phyloP scores from a whole-genome alignment of 2,329 filamentous ascomycete genomes.

The Nothomitra cinnamomea region DNA sequence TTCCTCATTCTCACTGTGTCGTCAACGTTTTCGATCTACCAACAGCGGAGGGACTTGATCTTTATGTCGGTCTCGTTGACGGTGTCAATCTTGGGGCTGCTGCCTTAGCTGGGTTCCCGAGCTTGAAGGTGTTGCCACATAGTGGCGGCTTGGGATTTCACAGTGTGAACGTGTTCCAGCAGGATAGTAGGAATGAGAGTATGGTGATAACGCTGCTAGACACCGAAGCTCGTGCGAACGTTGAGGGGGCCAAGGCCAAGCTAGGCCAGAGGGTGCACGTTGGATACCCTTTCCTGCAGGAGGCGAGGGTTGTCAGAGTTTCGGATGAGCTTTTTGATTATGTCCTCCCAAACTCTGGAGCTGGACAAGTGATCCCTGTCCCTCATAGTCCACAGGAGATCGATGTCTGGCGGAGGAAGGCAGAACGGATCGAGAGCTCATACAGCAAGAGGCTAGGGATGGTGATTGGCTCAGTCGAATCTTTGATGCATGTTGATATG shows the following conservation, averaged over 20 bases:
- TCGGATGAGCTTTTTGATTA: constrained; percentile 93
- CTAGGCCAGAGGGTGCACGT: constrained; percentile 78
- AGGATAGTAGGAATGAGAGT: constrained; percentile 91
- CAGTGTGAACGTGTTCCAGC: constrained; percentile 85
- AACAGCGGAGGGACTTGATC: constrained; percentile 74
- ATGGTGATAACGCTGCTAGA: constrained; percentile 77
- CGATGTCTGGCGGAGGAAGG: constrained; percentile 68
- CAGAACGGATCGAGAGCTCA: constrained; percentile 63
- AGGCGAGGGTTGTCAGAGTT: constrained; percentile 75
- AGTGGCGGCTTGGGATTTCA: constrained; percentile 69
- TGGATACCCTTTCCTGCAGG: constrained; percentile 87
- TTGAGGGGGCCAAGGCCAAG: constrained; percentile 57
- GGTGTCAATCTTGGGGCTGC: constrained; percentile 67
- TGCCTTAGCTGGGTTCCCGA: constrained; percentile 89
- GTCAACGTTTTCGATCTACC: constrained; percentile 95
- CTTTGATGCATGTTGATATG: constrained; percentile 82
- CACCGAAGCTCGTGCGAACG: constrained; percentile 51
- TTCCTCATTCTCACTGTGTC: constrained; percentile 73
- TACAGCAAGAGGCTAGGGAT: constrained; percentile 88
- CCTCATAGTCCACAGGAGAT: constrained; percentile 64
- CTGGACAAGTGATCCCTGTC: constrained; percentile 42
- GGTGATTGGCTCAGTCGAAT: constrained; percentile 71
- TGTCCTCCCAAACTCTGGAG: constrained; percentile 46
- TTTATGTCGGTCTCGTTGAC: constrained; percentile 65
- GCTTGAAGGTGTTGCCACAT: constrained; percentile 70